Evolutionary conservation across 2,329 filamentous ascomycete genomes (phyloP).

Genomic region (Biscogniauxia mediterranea): DNA sequence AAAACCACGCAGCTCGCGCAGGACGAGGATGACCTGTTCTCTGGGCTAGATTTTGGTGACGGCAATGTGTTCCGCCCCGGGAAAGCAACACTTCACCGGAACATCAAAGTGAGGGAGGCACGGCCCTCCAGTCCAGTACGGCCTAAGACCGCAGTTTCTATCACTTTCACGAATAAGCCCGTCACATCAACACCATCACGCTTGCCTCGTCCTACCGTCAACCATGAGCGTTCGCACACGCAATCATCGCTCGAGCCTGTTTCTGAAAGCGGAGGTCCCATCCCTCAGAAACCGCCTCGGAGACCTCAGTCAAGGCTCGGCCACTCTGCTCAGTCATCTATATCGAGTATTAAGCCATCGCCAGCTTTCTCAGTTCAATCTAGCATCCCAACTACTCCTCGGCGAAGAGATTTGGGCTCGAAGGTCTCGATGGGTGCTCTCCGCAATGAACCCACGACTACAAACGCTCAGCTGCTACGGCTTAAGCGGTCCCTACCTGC

Average conservation of each 20-base stretch:
- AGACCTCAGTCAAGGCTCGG: slow-evolving; percentile 66
- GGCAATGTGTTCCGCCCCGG: slow-evolving; percentile 77
- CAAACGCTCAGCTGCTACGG: slow-evolving; percentile 62
- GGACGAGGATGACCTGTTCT: slow-evolving; percentile 75
- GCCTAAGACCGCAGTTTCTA: slow-evolving; percentile 72
- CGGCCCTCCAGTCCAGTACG: slow-evolving; percentile 68
- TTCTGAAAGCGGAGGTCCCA: slow-evolving; percentile 79
- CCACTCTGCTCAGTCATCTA: slow-evolving; percentile 68
- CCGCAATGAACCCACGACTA: slow-evolving; percentile 61
- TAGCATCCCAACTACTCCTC: slow-evolving; percentile 57
- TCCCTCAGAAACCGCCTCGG: slow-evolving; percentile 53
- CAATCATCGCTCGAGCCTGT: slow-evolving; percentile 85
- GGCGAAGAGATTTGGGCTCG: slow-evolving; percentile 56
- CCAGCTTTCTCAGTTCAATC: slow-evolving; percentile 55
- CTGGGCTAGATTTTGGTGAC: slow-evolving; percentile 82
- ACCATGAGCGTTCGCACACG: slow-evolving; percentile 65
- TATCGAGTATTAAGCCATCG: slow-evolving; percentile 61
- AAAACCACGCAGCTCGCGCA: slow-evolving; percentile 33
- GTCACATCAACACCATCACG: slow-evolving; percentile 56
- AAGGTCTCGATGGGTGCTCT: slow-evolving; percentile 55
- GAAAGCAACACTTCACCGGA: slow-evolving; percentile 84
- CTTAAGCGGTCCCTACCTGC: slow-evolving; percentile 65
- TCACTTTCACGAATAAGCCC: slow-evolving; percentile 89
- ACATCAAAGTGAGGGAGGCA: slow-evolving; percentile 80
- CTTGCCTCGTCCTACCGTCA: slow-evolving; percentile 70